phyloP scores from a whole-genome alignment of 2,329 filamentous ascomycete genomes.

The Ascochyta pisi region DNA sequence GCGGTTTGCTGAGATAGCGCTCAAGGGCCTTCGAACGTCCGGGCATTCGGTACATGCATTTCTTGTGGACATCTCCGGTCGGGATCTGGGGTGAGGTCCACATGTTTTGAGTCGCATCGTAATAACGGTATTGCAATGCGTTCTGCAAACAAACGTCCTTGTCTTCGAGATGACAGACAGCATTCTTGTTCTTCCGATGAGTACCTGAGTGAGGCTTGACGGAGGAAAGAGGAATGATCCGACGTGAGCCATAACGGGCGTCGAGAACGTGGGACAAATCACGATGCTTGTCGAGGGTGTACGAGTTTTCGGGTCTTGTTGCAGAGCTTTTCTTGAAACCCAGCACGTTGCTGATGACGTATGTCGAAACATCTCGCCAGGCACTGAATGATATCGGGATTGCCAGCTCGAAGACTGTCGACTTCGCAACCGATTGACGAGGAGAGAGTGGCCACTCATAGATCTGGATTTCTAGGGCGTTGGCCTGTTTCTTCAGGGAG shows the following conservation, averaged over 20 bases:
- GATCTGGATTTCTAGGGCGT: slow-evolving; percentile 53
- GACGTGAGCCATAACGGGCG: slow-evolving; percentile 9
- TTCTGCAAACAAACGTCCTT: slow-evolving; percentile 56
- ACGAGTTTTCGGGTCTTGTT: neutral
- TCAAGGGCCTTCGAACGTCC: slow-evolving; percentile 45
- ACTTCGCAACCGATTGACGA: slow-evolving; percentile 42
- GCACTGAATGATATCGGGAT: slow-evolving; percentile 50
- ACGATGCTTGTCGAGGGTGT: slow-evolving; percentile 23
- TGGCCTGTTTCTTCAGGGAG: slow-evolving; percentile 36
- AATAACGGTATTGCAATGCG: slow-evolving; percentile 50
- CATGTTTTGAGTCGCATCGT: slow-evolving; percentile 24
- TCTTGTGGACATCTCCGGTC: slow-evolving; percentile 24
- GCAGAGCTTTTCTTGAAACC: neutral
- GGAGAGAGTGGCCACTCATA: slow-evolving; percentile 65
- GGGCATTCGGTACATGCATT: slow-evolving; percentile 55
- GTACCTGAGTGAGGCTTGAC: slow-evolving; percentile 48
- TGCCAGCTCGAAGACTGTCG: slow-evolving; percentile 61
- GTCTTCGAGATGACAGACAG: slow-evolving; percentile 35
- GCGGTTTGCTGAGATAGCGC: slow-evolving; percentile 50
- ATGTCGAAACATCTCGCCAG: slow-evolving; percentile 60
- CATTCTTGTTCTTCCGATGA: slow-evolving; percentile 40
- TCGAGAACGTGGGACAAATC: slow-evolving; percentile 13
- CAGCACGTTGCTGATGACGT: slow-evolving; percentile 53
- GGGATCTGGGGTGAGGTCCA: slow-evolving; percentile 21
- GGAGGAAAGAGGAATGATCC: slow-evolving; percentile 47